Base-by-base conservation (phyloP, 352 stramenopile species). In the Globisporangium orthogonon region DNA sequence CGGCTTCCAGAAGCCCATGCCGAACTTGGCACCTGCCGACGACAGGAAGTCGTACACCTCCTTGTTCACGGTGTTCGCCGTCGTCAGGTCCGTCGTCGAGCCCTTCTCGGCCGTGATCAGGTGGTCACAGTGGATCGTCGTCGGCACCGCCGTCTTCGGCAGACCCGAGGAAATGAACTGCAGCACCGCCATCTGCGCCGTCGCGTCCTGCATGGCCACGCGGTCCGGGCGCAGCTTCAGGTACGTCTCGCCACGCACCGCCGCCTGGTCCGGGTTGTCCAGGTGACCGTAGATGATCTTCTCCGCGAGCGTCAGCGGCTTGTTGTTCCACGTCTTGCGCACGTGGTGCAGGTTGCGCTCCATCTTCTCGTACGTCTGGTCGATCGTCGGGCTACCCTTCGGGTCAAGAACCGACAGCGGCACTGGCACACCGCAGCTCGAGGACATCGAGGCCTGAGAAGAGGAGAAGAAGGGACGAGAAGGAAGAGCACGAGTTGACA, bases 231-330 rank as follows among this genome's bases (percentile, higher is more conserved):
- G 81, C 50, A 97, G 76, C 83, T 97, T 97, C 39, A 97, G 72
- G 75, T 97, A 97, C 30, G 91, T 97, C 73, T 97, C 79, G 31
- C 91, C 91, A 44, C 88, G 83, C 51, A 92, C 86, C 11, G 89
- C 76, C 50, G 85, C 71, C 52, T 84, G 82, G 61, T 87, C 82
- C 58, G 87, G 63, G 65, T 96, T 79, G 64, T 97, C 87, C 73
- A 97, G 78, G 81, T 97, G 91, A 50, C 87, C 87, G 77, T 97
- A 97, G 66, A 97, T 92, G 66, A 97, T 97, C 83, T 97, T 97
- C 67, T 97, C 91, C 46, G 88, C 82, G 47, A 97, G 84, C 61
- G 91, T 97, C 55, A 97, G 62, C 37, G 91, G 91, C 61, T 88
- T 88, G 73, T 94, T 91, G 69, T 83, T 82, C 60, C 78, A 79